These are phyloP conservation scores for Pythium phragmiticola DNA, from an alignment of 352 stramenopile genomes.

Conservation along the genomic window DNA sequence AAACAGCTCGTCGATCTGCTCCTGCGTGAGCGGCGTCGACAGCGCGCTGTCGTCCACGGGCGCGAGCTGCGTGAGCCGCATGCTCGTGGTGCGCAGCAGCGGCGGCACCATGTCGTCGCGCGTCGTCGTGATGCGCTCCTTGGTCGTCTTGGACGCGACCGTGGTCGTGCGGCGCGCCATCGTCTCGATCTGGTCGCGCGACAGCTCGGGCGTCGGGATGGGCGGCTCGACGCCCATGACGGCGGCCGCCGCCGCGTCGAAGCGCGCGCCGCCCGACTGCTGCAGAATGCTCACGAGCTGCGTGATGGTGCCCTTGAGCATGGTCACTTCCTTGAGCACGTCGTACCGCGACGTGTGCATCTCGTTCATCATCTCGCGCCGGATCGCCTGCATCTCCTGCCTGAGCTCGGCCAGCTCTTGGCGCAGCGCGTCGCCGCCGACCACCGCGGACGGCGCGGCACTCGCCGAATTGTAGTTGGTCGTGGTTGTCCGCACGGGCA, in stretches of 20 bases:
- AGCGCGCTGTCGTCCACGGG: constrained; percentile 67
- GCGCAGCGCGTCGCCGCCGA: constrained; percentile 28
- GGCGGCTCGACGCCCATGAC: constrained; percentile 18
- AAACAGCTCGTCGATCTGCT: constrained; percentile 85
- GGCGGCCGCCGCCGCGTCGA: constrained; percentile 15
- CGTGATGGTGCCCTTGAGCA: constrained; percentile 77
- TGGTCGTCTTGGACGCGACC: constrained; percentile 47
- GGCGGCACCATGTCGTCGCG: constrained; percentile 33
- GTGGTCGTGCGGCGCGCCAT: constrained; percentile 50
- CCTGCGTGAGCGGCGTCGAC: constrained; percentile 55
- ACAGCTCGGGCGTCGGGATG: constrained; percentile 32
- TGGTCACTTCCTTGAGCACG: constrained; percentile 78
- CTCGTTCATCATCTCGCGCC: constrained; percentile 83
- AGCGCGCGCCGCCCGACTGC: constrained; percentile 22
- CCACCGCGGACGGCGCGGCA: background rate
- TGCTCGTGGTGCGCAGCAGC: constrained; percentile 32
- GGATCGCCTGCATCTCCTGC: constrained; percentile 61
- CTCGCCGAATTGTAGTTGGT: constrained; percentile 8
- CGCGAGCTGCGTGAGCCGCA: constrained; percentile 57
- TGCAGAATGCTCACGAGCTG: constrained; percentile 49
- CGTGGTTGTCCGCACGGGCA: background rate
- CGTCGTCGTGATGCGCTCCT: constrained; percentile 47
- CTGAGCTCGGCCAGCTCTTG: constrained; percentile 63
- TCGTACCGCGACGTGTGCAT: constrained; percentile 83
- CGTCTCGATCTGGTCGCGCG: constrained; percentile 38